These are phyloP conservation scores for Daldinia childiae DNA, from an alignment of 495 filamentous ascomycete species.

Conservation along the genomic window DNA sequence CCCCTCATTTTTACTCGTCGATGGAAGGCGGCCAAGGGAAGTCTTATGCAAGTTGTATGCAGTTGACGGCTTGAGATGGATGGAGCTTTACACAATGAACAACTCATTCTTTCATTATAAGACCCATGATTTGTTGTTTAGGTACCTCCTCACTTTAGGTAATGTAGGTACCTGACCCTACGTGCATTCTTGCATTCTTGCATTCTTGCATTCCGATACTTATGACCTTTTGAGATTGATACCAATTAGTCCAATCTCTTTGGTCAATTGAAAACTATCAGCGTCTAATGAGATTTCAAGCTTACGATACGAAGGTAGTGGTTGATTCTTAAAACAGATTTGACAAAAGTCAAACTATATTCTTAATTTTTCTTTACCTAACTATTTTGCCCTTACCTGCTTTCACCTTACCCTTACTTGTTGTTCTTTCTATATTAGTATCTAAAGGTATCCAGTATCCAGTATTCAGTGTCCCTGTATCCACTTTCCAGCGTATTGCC, in stretches of 20 bases:
- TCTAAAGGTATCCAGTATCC: constrained; percentile 26
- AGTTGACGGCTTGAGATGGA: constrained; percentile 29
- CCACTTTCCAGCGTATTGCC: constrained; percentile 24
- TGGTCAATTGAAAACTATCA: constrained; percentile 37
- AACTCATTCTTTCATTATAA: constrained; percentile 38
- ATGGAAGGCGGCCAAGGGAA: constrained; percentile 25
- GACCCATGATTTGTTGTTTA: constrained; percentile 21
- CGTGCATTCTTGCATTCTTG: too few species aligned
- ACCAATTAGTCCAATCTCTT: constrained; percentile 38
- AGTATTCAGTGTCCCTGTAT: constrained; percentile 11
- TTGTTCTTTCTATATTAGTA: constrained; percentile 14
- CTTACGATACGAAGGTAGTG: constrained; percentile 10
- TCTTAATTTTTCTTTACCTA: constrained; percentile 5
- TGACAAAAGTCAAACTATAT: neutral
- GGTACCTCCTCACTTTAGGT: constrained; percentile 19
- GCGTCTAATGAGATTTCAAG: neutral
- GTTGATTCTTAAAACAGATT: constrained; percentile 8
- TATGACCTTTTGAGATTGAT: constrained; percentile 26
- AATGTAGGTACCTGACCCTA: constrained; percentile 43
- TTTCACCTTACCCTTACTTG: constrained; percentile 1
- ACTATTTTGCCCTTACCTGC: neutral
- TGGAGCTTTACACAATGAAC: constrained; percentile 34
- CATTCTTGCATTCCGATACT: constrained; percentile 41
- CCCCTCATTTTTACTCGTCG: constrained; percentile 41
- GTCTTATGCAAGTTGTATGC: constrained; percentile 27